These are phyloP conservation scores for Diaporthe nobilis DNA, from an alignment of 2,329 filamentous ascomycete genomes.

Conservation along the genomic window DNA sequence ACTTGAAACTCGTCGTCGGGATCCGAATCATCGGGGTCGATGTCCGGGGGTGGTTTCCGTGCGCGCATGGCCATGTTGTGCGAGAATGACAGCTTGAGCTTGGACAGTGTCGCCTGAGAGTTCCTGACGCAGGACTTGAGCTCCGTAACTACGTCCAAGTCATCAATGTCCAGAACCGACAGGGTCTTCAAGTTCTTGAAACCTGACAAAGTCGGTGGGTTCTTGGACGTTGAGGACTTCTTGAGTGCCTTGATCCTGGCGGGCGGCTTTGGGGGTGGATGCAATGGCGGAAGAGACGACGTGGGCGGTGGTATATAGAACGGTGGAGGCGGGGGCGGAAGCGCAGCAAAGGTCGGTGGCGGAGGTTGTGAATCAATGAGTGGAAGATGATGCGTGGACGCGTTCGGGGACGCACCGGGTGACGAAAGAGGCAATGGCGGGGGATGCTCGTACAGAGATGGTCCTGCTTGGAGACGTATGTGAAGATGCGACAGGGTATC, in stretches of 20 bases:
- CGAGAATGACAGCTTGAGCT: conserved; percentile 72
- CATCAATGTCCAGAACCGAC: conserved; percentile 72
- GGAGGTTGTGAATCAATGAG: conserved; percentile 40
- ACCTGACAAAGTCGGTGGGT: conserved; percentile 68
- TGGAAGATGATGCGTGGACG: conserved; percentile 41
- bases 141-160: conserved; percentile 68
- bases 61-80: conserved; percentile 63
- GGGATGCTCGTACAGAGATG: conserved; percentile 66
- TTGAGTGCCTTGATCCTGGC: conserved; percentile 53
- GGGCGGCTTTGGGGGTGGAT: conserved; percentile 53
- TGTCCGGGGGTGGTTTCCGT: conserved; percentile 57
- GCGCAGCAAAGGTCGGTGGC: conserved; percentile 41
- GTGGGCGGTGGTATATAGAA: conserved; percentile 47
- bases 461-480: conserved; percentile 70
- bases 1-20: conserved; percentile 69
- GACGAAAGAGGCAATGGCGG: conserved; percentile 59
- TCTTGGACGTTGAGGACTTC: conserved; percentile 50
- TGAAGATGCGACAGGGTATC: conserved; percentile 66
- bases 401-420: conserved; percentile 41
- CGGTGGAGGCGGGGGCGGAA: conserved; percentile 42
- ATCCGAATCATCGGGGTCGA: conserved; percentile 59
- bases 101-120: conserved; percentile 67
- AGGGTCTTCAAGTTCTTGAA: conserved; percentile 70
- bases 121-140: conserved; percentile 68
- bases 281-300: conserved; percentile 47